phyloP scores from a whole-genome alignment of 371 early-diverging fungal genomes.

The Dichotomocladium elegans region DNA sequence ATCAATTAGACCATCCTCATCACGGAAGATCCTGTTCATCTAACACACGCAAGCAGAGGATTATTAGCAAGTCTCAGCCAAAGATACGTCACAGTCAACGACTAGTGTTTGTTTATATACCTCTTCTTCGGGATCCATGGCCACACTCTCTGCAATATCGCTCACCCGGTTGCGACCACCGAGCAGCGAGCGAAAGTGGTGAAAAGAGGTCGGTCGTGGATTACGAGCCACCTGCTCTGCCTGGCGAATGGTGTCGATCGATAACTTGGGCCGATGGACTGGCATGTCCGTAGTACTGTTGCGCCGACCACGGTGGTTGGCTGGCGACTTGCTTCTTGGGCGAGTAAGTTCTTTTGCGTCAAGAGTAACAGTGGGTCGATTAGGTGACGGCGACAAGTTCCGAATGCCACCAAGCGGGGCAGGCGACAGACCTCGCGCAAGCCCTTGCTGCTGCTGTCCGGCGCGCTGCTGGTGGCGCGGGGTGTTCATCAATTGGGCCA shows the following conservation, averaged over 20 bases:
- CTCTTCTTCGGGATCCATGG: constrained; percentile 49
- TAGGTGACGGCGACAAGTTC: constrained; percentile 30
- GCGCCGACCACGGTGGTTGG: constrained; percentile 27
- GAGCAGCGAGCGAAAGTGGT: constrained; percentile 22
- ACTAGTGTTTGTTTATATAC: constrained; percentile 24
- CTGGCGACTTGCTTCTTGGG: constrained; percentile 10
- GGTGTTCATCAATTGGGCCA: constrained; percentile 35
- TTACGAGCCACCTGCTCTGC: constrained; percentile 27
- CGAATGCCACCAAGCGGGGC: constrained; percentile 21
- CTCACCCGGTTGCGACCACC: constrained; percentile 15
- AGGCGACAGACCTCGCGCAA: constrained; percentile 37
- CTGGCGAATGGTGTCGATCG: constrained; percentile 33
- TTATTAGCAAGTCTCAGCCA: no score
- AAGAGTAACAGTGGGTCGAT: constrained; percentile 17
- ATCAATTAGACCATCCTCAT: constrained; percentile 77
- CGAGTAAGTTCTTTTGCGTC: constrained; percentile 12
- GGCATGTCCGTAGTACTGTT: constrained; percentile 41
- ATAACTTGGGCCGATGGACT: constrained; percentile 31
- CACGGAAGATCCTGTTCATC: constrained; percentile 52
- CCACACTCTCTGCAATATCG: constrained; percentile 22
- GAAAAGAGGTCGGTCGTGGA: constrained; percentile 42
- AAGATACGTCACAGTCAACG: no score
- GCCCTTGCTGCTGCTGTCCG: constrained; percentile 10
- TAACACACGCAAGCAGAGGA: no score
- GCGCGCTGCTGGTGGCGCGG: constrained; percentile 39